Base-by-base conservation (phyloP, 2,329 filamentous ascomycete species). In the Remersonia thermophila region DNA sequence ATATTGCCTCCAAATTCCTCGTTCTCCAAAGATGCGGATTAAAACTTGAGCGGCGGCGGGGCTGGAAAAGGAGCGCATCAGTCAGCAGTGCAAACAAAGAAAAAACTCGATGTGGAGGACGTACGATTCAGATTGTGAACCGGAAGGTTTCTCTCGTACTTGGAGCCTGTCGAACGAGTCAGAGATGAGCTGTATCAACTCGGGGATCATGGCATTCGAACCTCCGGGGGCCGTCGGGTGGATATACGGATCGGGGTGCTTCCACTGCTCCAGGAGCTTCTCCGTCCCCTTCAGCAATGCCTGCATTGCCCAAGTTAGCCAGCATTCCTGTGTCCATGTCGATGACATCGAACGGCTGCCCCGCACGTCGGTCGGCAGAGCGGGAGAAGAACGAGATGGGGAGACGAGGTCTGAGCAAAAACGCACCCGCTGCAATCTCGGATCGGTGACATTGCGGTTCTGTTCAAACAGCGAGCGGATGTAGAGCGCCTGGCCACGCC, bases 401-500 rank as follows among this genome's bases (percentile, higher is more conserved):
- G n/a, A n/a, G n/a, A n/a, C n/a, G n/a, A 23, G 20, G 20, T 23
- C 9, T 9, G 20, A 23, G 20, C 5, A 9, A 23, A 23, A 23
- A 9, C 69, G 45, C 71, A 93, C 89, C 63, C 80, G 79, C 63
- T 89, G 82, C 62, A 87, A 82, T 60, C 85, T 76, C 26, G 84
- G 83, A 55, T 95, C 84, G 39, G 73, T 76, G 42, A 96, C 68
- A 56, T 85, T 68, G 57, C 77, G 83, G 61, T 98, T 96, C 39
- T 85, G 85, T 59, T 98, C 91, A 56, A 96, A 98, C 11, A 96
- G 71, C 27, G 82, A 86, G 51, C 91, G 80, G 52, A 98, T 93
- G 60, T 98, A 96, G 45, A 96, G 67, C 23, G 91, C 91, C 62
- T 96, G 91, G 44, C 89, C 87, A 51, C 91, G 81, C 89, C 91